A percentile compares a stretch with the other conserved stretches of the same genome.
phyloP scores from a whole-genome alignment of 768 basidiomycete genomes.

The Strobilomyces dryophilus region DNA sequence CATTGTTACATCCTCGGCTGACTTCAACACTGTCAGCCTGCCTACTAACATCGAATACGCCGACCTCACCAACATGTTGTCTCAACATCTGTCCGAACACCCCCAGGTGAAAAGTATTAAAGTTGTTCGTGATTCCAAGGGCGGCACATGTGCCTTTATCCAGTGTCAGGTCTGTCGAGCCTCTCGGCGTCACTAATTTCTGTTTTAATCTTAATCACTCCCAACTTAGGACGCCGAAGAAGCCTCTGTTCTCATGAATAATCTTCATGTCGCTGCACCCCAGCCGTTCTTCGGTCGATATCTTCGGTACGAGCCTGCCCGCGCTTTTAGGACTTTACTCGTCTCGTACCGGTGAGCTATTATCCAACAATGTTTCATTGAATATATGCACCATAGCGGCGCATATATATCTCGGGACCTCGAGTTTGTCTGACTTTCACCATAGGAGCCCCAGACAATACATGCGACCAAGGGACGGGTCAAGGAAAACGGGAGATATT shows the following conservation, averaged over 20 bases:
- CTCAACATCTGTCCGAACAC: slow-evolving; percentile 63
- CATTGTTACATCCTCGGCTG: slow-evolving; percentile 1
- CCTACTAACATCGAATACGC: slow-evolving; percentile 63
- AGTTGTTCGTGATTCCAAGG: slow-evolving; percentile 71
- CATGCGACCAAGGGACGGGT: slow-evolving; percentile 13
- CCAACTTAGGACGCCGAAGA: slow-evolving; percentile 48
- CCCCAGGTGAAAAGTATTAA: slow-evolving; percentile 62
- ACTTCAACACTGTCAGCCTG: slow-evolving; percentile 41
- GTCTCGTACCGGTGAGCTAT: slow-evolving; percentile 64
- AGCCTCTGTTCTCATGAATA: slow-evolving; percentile 56
- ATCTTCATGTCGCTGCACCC: slow-evolving; percentile 50
- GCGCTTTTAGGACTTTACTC: slow-evolving; percentile 68
- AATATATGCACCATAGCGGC: slow-evolving; percentile 13
- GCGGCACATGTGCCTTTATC: slow-evolving; percentile 79
- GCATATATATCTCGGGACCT: slow-evolving; percentile 16
- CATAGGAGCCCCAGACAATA: slow-evolving; percentile 22
- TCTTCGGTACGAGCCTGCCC: slow-evolving; percentile 74
- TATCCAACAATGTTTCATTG: background rate
- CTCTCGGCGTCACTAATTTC: background rate
- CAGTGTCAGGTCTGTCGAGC: slow-evolving; percentile 65
- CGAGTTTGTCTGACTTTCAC: slow-evolving; percentile 6
- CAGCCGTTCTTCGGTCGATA: slow-evolving; percentile 68
- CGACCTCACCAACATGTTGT: slow-evolving; percentile 58
- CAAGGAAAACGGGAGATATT: slow-evolving; percentile 17
- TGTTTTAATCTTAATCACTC: background rate